A percentile compares a stretch with the other conserved stretches of the same genome.
Conservation (phyloP, 805 yeast genomes). For the Yarrowia divulgata region DNA sequence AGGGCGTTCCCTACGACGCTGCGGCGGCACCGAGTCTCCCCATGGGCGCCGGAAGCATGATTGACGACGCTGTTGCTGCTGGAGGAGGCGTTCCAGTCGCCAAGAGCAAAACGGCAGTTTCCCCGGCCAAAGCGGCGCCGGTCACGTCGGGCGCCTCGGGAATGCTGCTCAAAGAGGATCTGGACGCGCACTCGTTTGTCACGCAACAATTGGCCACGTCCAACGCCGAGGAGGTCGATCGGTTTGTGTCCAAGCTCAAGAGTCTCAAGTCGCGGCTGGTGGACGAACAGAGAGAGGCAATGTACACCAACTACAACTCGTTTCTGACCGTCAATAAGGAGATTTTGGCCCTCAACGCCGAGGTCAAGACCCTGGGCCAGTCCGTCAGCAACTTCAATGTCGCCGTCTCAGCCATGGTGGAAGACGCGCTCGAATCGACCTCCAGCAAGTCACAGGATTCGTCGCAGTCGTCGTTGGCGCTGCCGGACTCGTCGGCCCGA, state of each 20-base stretch:
- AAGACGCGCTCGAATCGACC: constrained; percentile 65
- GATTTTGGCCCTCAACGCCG: constrained; percentile 67
- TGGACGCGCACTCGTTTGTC: constrained; percentile 59
- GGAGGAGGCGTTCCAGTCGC: background rate
- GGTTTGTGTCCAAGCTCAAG: constrained; percentile 63
- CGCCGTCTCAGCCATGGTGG: constrained; percentile 65
- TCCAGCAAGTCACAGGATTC: background rate
- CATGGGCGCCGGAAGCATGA: constrained; percentile 68
- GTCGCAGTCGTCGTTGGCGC: constrained; percentile 14
- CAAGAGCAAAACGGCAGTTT: background rate
- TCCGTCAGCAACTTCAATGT: constrained; percentile 66
- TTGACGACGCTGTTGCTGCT: constrained; percentile 58
- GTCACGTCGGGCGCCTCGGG: constrained; percentile 17
- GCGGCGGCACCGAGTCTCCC: constrained; percentile 74
- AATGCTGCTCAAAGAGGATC: constrained; percentile 45
- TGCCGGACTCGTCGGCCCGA: constrained; percentile 44
- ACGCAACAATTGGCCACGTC: constrained; percentile 64
- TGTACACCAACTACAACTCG: constrained; percentile 49
- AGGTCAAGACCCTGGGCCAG: constrained; percentile 66
- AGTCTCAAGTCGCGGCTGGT: constrained; percentile 60
- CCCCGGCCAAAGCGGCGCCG: constrained; percentile 32
- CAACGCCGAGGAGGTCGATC: constrained; percentile 74
- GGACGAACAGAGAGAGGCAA: constrained; percentile 47
- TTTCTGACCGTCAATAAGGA: constrained; percentile 55
- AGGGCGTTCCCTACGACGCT: constrained; percentile 80